These are phyloP conservation scores for Mycena galopus DNA, from an alignment of 768 basidiomycete species.

Conservation along the genomic window DNA sequence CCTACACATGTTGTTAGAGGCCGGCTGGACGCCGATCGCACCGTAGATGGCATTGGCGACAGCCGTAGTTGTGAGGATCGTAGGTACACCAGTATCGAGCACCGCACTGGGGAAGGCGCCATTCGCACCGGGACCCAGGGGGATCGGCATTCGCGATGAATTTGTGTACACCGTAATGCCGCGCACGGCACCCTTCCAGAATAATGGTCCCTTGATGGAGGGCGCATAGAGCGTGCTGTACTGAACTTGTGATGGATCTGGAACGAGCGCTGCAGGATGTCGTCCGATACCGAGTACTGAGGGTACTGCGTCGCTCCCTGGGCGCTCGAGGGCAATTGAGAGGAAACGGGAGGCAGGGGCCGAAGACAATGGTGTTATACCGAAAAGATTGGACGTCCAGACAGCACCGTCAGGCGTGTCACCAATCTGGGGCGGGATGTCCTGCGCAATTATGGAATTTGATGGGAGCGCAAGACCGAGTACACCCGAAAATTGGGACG, in stretches of 20 bases:
- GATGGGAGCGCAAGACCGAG: constrained; percentile 82
- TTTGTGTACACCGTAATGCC: constrained; percentile 69
- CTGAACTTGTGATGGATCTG: constrained; percentile 63
- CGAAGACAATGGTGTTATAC: constrained; percentile 64
- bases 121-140: constrained; percentile 44
- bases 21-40: constrained; percentile 70
- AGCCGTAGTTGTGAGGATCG: constrained; percentile 69
- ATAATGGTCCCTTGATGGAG: constrained; percentile 61
- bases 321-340: constrained; percentile 76
- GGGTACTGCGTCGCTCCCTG: constrained; percentile 69
- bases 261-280: constrained; percentile 68
- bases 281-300: constrained; percentile 77
- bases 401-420: constrained; percentile 75
- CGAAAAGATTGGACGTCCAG: constrained; percentile 78
- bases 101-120: constrained; percentile 69
- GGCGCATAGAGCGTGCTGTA: constrained; percentile 57
- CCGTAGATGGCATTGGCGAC: constrained; percentile 86
- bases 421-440: constrained; percentile 61
- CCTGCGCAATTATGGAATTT: constrained; percentile 73
- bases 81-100: constrained; percentile 79
- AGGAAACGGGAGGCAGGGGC: constrained; percentile 76
- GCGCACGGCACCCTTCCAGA: constrained; percentile 73
- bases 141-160: constrained; percentile 22
- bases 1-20: constrained; percentile 74
- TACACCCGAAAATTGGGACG: constrained; percentile 71